These are phyloP conservation scores for Bruguiera parviflora DNA, from an alignment of 345 rosid species.

Conservation along the genomic window DNA sequence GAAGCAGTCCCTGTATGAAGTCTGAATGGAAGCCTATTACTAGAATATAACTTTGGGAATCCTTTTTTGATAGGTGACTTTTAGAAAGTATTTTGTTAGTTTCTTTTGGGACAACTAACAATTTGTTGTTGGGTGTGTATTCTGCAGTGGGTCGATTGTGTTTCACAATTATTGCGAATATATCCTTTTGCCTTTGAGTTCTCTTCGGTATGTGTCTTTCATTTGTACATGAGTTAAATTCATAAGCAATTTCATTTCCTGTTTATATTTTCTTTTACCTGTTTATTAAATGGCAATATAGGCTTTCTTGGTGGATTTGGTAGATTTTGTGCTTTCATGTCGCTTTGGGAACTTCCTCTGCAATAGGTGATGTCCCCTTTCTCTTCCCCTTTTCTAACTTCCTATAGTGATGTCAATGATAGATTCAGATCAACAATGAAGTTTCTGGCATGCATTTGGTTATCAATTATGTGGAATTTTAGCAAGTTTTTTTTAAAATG, in stretches of 20 bases:
- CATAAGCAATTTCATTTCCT: slow-evolving; percentile 3
- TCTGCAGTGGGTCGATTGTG: slow-evolving; percentile 98
- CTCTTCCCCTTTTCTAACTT: neutral
- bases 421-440: neutral
- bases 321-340: slow-evolving; percentile 81
- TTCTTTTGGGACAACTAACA: slow-evolving; percentile 6
- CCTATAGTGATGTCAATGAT: neutral
- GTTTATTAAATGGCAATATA: slow-evolving; percentile 30
- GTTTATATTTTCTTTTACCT: slow-evolving; percentile 9
- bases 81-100: neutral
- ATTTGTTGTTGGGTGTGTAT: slow-evolving; percentile 7
- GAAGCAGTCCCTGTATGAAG: too few species aligned
- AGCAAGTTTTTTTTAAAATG: too few species aligned
- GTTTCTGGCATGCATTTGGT: slow-evolving; percentile 7
- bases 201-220: slow-evolving; percentile 69
- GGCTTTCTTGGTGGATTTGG: slow-evolving; percentile 90
- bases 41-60: too few species aligned
- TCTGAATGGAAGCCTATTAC: too few species aligned
- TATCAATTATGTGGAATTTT: too few species aligned
- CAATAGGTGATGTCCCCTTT: slow-evolving; percentile 55
- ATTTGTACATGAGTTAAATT: slow-evolving; percentile 9
- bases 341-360: slow-evolving; percentile 97
- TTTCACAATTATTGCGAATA: slow-evolving; percentile 83
- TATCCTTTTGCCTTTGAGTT: slow-evolving; percentile 97
- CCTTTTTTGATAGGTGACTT: neutral